Percentiles rank a stretch among this genome's conserved stretches.
These are phyloP conservation scores for Monosporascus sp. DNA, from an alignment of 2,329 filamentous ascomycete species.

Conservation along the genomic window DNA sequence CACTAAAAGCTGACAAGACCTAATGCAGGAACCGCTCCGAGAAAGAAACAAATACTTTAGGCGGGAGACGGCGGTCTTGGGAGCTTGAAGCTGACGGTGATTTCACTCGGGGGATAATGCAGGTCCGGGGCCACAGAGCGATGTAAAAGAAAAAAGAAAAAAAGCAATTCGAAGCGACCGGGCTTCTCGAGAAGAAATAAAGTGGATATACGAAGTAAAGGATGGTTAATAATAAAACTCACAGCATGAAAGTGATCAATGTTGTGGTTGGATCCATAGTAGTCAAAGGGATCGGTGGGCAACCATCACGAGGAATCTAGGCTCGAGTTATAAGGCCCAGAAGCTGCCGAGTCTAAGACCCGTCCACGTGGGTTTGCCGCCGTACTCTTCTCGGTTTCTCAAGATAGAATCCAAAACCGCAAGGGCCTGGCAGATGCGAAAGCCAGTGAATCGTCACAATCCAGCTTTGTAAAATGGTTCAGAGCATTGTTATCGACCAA, in stretches of 20 bases:
- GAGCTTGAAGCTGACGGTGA: background rate
- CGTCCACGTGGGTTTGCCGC: background rate
- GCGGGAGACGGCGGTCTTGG: background rate
- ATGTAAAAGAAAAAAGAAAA: constrained; percentile 12
- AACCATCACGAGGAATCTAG: background rate
- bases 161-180: constrained; percentile 3
- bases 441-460: background rate
- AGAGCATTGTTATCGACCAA: background rate
- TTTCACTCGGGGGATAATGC: too few species aligned
- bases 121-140: too few species aligned
- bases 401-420: background rate
- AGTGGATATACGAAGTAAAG: constrained; percentile 15
- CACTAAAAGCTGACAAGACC: background rate
- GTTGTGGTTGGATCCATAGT: constrained; percentile 58
- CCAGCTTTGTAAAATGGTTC: background rate
- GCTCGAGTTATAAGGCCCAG: background rate
- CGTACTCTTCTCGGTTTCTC: background rate
- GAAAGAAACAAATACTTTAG: background rate
- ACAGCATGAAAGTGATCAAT: constrained; percentile 65
- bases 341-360: background rate
- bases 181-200: constrained; percentile 7
- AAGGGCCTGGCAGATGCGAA: background rate
- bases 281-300: constrained; percentile 1
- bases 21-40: background rate
- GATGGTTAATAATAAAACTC: constrained; percentile 36